Evolutionary conservation across 441 rosid species (phyloP), one percentile per base, ranked within the genome.

Genomic region (Croton setiger): DNA sequence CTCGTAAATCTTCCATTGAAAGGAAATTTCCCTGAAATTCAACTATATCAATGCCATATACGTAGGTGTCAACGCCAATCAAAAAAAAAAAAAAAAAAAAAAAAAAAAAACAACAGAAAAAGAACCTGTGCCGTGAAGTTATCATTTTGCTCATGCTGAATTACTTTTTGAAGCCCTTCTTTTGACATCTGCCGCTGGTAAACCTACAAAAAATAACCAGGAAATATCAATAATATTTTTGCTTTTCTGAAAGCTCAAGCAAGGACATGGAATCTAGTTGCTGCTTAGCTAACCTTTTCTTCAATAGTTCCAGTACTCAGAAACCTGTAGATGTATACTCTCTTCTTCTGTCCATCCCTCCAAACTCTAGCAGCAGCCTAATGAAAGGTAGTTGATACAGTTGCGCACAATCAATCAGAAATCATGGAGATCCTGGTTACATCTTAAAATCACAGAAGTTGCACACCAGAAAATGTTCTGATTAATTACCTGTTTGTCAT

Each of bases 341-440:
- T 88, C 83, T 92, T 95, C 88, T 95, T 92, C 80, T 95, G 99
- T 63, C 99, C 99, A 76, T 92, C 98, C 83, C 99, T 86, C 99
- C 99, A 95, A 41, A 95, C 88, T 86, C 99, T 92, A 65, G 98
- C 99, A 44, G 99, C 99, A 83, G 99, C 98, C 99, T 95, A 75
- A 44, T 79, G 72, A 52, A 27, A 54, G 21, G 60, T 17, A 23
- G 64, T 39, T 39, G 66, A 75, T 66, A 76, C 57, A 67, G 15
- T 48, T 66, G 63, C 31, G 63, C 31, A 69, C 17, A 70, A 33
- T 1, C 3, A 31, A 72, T 64, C 53, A 64, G 53, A 64, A 36
- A 48, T 65, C 48, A 54, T 14, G 67, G 69, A 69, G 74, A 59
- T 62, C 72, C 64, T 68, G 39, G 55, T 63, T 43, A 51, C 11